Base-by-base conservation (phyloP, 164 flowering plant species). In the Annona squamosa region DNA sequence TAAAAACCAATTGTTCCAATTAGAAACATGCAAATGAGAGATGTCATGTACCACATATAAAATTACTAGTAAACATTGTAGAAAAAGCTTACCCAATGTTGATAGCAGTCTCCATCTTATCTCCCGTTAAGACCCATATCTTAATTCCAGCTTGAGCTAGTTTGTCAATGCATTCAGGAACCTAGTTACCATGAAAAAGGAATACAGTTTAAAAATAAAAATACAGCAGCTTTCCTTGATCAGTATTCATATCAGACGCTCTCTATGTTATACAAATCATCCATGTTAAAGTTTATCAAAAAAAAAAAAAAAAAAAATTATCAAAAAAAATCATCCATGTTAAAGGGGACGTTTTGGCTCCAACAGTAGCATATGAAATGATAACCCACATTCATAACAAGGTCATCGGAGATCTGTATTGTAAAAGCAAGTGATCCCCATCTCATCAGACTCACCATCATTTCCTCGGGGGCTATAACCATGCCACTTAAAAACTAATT, bases 81-180 rank as follows among this genome's bases (percentile, higher is more conserved):
- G 46, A 67, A 56, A 81, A 71, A 52, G 68, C 74, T 70, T 90
- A 94, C 98, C 98, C 98, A 79, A 94, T 92, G 77, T 94, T 94
- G 70, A 94, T 94, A 46, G 98, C 98, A 67, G 98, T 94, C 86
- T 94, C 98, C 97, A 92, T 92, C 82, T 92, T 94, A 83, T 94
- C 98, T 68, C 97, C 98, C 19, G 98, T 94, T 83, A 94, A 83
- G 75, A 94, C 98, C 98, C 98, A 94, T 68, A 94, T 86, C 77
- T 94, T 94, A 65, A 92, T 88, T 70, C 98, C 97, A 43, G 98
- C 98, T 79, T 92, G 96, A n/a, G 97, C 94, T 75, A 94, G 97
- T 72, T 89, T 94, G 89, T 90, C 97, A 77, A 94, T 94, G 83
- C 97, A 92, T 69, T 90, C 93, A 48, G 98, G 94, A 75, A 92